phyloP scores from a whole-genome alignment of 75 land plant genomes.

The Selaginella tamariscina region DNA sequence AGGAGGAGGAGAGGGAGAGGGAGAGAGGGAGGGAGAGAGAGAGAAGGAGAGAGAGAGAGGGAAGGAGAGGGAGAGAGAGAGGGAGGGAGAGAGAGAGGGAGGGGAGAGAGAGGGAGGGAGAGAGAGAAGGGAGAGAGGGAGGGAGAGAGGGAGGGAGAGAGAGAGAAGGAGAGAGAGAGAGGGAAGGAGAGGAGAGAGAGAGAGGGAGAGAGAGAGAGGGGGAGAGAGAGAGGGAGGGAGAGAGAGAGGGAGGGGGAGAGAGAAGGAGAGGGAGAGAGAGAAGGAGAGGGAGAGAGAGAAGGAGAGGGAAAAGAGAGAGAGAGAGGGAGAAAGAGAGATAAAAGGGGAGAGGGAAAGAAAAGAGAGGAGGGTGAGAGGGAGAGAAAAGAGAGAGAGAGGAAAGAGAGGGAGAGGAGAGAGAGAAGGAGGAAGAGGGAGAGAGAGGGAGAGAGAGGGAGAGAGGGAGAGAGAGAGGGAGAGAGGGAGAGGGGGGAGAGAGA shows the following conservation, averaged over 20 bases:
- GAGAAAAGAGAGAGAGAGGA: not conserved
- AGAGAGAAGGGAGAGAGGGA: not conserved
- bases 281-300: not conserved
- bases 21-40: not conserved
- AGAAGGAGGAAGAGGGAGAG: not conserved
- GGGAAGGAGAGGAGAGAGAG: not conserved
- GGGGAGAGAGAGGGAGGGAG: not conserved
- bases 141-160: not conserved
- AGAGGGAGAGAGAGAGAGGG: not conserved
- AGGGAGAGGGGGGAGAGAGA: not conserved
- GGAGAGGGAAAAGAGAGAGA: not conserved
- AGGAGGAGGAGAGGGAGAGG: not conserved
- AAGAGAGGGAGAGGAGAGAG: not conserved
- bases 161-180: not conserved
- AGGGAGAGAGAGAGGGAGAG: not conserved
- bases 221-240: not conserved
- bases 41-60: not conserved
- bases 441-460: not conserved
- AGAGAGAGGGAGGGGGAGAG: slow-evolving; percentile 4
- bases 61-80: not conserved
- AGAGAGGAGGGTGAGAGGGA: not conserved
- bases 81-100: not conserved
- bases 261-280: not conserved
- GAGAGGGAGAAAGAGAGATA: not conserved
- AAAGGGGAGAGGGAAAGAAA: not conserved